A percentile compares a stretch with the other conserved stretches of the same genome.
Evolutionary conservation across 352 stramenopile genomes (phyloP).

Genomic region (Aphanomyces stellatus): DNA sequence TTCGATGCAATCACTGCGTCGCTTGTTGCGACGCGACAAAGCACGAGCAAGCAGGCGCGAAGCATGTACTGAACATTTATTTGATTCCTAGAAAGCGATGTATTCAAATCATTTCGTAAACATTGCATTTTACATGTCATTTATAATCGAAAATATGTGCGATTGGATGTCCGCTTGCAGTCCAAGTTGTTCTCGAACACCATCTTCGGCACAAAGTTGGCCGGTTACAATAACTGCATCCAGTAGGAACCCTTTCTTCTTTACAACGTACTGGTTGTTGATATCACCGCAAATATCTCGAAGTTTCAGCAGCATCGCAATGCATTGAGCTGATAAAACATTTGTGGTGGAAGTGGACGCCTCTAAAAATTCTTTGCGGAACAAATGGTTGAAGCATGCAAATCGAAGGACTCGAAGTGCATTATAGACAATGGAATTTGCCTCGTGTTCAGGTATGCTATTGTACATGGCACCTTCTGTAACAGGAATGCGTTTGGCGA

Average conservation of each 20-base stretch:
- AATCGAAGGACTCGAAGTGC: neutral
- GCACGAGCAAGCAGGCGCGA: slow-evolving; percentile 7
- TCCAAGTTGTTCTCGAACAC: slow-evolving; percentile 12
- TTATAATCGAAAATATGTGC: slow-evolving; percentile 15
- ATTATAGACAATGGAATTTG: slow-evolving; percentile 15
- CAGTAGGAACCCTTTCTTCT: neutral
- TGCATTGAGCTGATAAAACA: neutral
- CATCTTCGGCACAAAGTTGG: slow-evolving; percentile 16
- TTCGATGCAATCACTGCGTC: neutral
- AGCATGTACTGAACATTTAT: neutral
- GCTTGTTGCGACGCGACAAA: slow-evolving; percentile 3
- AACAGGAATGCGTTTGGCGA: slow-evolving; percentile 9
- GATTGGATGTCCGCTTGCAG: neutral
- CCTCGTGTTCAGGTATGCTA: slow-evolving; percentile 1
- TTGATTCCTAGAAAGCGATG: neutral
- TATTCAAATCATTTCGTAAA: neutral
- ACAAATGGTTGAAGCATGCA: slow-evolving; percentile 18
- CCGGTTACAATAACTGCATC: slow-evolving; percentile 1
- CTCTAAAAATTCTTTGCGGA: slow-evolving; percentile 7
- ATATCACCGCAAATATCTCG: slow-evolving; percentile 13
- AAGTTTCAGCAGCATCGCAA: neutral
- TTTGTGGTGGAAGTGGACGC: neutral
- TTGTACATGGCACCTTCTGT: slow-evolving; percentile 10
- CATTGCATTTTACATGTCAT: neutral
- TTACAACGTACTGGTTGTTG: neutral